Percentiles rank a stretch among this genome's conserved stretches.
These are phyloP conservation scores for Monilinia vaccinii-corymbosi DNA, from an alignment of 2,329 filamentous ascomycete species.

Conservation along the genomic window DNA sequence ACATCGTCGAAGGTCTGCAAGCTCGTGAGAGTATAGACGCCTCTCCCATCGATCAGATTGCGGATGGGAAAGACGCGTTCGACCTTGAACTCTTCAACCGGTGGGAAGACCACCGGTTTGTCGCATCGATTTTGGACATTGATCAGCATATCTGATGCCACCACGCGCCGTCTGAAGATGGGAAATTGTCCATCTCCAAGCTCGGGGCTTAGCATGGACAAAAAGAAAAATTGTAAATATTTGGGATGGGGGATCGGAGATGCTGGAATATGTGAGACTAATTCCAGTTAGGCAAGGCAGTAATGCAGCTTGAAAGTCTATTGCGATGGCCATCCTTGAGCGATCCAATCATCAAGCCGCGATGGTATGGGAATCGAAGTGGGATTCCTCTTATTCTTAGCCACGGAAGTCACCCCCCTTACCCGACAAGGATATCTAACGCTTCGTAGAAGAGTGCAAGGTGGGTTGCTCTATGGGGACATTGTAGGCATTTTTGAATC, in stretches of 20 bases:
- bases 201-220: not conserved
- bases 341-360: not conserved
- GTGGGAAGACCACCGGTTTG: slow-evolving; percentile 15
- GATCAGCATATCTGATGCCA: slow-evolving; percentile 3
- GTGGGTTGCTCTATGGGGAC: not conserved
- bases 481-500: not conserved
- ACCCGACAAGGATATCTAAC: not conserved
- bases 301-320: not conserved
- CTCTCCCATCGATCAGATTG: slow-evolving; percentile 14
- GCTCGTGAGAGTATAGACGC: not conserved
- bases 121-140: slow-evolving; percentile 7
- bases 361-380: not conserved
- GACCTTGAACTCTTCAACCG: slow-evolving; percentile 14
- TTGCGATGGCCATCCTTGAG: not conserved
- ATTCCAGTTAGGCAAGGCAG: not conserved
- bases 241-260: not conserved
- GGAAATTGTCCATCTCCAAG: not conserved
- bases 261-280: not conserved
- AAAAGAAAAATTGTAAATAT: not conserved
- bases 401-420: not conserved
- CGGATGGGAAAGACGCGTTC: slow-evolving; percentile 24
- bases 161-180: not conserved
- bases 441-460: not conserved
- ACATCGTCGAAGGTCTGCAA: not conserved
- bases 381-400: not conserved